Conservation (phyloP, 352 stramenopile species). For the Lagenidium sp. region DNA sequence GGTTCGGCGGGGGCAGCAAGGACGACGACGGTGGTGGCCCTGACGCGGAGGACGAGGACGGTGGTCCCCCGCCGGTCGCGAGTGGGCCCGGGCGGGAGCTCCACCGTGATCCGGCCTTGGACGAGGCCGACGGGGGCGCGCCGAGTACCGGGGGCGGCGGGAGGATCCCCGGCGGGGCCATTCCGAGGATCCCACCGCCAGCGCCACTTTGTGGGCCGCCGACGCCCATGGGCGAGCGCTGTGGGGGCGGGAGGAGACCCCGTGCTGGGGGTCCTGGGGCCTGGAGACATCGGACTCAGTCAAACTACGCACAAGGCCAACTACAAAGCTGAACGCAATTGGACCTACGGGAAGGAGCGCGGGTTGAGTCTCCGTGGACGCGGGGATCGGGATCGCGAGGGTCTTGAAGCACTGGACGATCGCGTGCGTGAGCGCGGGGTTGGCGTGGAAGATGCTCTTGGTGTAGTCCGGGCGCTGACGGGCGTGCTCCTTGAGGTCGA, state of each 20-base stretch:
- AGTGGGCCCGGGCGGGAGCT: conserved; percentile 46
- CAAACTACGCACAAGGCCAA: not conserved
- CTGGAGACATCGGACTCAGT: conserved; percentile 5
- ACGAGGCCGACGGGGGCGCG: conserved; percentile 23
- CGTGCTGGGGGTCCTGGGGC: conserved; percentile 8
- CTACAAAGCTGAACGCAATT: not conserved
- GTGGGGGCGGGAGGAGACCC: conserved; percentile 23
- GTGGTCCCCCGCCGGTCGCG: not conserved
- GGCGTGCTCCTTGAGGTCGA: conserved; percentile 71
- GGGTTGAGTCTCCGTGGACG: conserved; percentile 38
- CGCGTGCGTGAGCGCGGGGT: conserved; percentile 73
- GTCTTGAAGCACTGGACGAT: conserved; percentile 83
- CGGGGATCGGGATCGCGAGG: conserved; percentile 72
- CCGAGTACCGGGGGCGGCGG: conserved; percentile 9
- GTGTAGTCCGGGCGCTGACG: conserved; percentile 66
- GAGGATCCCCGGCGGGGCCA: conserved; percentile 22
- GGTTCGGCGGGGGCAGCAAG: not conserved
- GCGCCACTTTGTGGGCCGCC: conserved; percentile 3
- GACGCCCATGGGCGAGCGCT: conserved; percentile 17
- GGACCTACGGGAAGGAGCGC: conserved; percentile 28
- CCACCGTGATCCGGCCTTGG: conserved; percentile 46
- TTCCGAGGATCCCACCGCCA: conserved; percentile 34
- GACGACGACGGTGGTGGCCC: not conserved
- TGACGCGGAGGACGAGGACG: too few species aligned
- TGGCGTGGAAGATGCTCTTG: conserved; percentile 64